Conservation (phyloP, 257 asterid species). For the Henckelia pumila region DNA sequence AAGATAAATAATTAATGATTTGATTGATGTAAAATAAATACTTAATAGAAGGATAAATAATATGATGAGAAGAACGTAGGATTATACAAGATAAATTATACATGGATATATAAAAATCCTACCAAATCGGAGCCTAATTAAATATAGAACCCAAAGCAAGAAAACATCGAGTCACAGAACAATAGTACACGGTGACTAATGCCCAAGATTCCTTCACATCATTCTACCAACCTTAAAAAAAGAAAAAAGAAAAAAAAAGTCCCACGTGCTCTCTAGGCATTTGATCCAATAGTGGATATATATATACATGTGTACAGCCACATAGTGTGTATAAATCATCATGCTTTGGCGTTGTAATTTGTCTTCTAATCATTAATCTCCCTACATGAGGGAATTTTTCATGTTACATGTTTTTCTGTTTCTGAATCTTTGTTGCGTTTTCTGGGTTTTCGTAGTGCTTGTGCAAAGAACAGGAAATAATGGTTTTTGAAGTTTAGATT, state of each 20-base stretch:
- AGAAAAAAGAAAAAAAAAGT: too few relatives aligned
- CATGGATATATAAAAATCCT: too few relatives aligned
- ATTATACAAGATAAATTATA: slow-evolving; percentile 8
- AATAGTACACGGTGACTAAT: slow-evolving; percentile 17
- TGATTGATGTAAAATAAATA: too few relatives aligned
- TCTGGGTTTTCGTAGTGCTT: not conserved
- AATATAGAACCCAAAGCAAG: slow-evolving; percentile 8
- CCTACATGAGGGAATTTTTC: slow-evolving; percentile 22
- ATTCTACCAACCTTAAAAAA: slow-evolving; percentile 40
- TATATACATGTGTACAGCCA: not conserved
- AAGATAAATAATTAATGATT: too few relatives aligned
- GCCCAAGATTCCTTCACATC: slow-evolving; percentile 40
- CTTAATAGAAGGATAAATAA: too few relatives aligned
- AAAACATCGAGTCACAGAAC: slow-evolving; percentile 11
- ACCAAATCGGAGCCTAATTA: too few relatives aligned
- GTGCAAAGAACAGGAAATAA: slow-evolving; percentile 19
- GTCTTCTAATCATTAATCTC: slow-evolving; percentile 13
- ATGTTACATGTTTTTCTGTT: not conserved
- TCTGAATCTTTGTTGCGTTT: not conserved
- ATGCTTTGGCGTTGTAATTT: not conserved
- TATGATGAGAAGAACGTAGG: too few relatives aligned
- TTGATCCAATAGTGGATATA: slow-evolving; percentile 30
- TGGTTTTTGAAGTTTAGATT: not conserved
- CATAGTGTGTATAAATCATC: slow-evolving; percentile 18
- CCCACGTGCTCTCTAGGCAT: slow-evolving; percentile 53